phyloP scores from a whole-genome alignment of 805 yeast species.

The Ogataea minuta region DNA sequence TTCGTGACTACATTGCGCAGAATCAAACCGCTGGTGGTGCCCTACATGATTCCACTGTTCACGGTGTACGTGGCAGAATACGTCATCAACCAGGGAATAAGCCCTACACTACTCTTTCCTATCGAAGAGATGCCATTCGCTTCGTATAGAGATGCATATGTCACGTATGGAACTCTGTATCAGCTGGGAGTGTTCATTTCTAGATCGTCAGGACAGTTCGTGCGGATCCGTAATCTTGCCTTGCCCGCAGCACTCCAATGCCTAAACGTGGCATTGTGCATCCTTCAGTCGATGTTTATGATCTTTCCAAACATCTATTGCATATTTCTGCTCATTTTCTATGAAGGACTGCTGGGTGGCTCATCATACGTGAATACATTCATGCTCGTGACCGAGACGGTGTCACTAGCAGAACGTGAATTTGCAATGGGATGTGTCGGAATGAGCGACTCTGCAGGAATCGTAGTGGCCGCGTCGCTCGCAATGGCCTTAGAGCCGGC shows the following conservation, averaged over 20 bases:
- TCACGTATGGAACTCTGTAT: slow-evolving; percentile 83
- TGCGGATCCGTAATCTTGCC: slow-evolving; percentile 59
- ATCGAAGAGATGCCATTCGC: slow-evolving; percentile 66
- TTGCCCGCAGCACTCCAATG: slow-evolving; percentile 65
- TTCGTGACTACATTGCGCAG: slow-evolving; percentile 28
- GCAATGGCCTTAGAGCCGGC: slow-evolving; percentile 73
- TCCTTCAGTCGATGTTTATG: slow-evolving; percentile 63
- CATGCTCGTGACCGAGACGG: slow-evolving; percentile 64
- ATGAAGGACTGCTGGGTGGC: slow-evolving; percentile 92
- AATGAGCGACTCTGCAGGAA: slow-evolving; percentile 80
- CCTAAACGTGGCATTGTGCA: slow-evolving; percentile 55
- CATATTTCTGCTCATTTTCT: slow-evolving; percentile 63
- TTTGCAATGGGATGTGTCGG: slow-evolving; percentile 83
- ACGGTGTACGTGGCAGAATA: slow-evolving; percentile 86
- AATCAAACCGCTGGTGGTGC: slow-evolving; percentile 47
- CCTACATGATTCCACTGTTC: slow-evolving; percentile 81
- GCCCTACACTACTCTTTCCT: slow-evolving; percentile 85
- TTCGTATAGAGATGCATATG: slow-evolving; percentile 81
- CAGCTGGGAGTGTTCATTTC: slow-evolving; percentile 93
- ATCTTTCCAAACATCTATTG: slow-evolving; percentile 59
- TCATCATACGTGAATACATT: slow-evolving; percentile 88
- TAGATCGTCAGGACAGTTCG: slow-evolving; percentile 71
- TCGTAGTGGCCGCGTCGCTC: slow-evolving; percentile 74
- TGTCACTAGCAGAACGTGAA: slow-evolving; percentile 54
- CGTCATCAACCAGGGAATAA: slow-evolving; percentile 84